These are phyloP conservation scores for Wilcoxina mikolae DNA, from an alignment of 495 filamentous ascomycete genomes.

Conservation along the genomic window DNA sequence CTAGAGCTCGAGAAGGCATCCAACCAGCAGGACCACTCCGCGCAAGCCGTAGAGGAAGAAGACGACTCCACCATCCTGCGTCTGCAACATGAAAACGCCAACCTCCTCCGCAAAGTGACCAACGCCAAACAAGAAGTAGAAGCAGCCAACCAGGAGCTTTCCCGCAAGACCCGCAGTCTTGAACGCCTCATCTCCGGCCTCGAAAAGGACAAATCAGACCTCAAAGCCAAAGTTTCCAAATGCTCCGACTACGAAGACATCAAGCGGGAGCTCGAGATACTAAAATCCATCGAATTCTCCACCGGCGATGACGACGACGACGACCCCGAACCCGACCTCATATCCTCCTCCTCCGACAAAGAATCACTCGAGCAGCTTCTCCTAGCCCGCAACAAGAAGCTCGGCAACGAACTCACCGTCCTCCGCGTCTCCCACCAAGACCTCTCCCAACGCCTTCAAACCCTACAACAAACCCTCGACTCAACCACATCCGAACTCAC, in stretches of 20 bases:
- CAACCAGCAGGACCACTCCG: conserved; percentile 41
- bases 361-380: conserved; percentile 83
- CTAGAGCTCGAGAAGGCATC: conserved; percentile 81
- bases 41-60: conserved; percentile 35
- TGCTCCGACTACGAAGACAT: conserved; percentile 94
- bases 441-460: conserved; percentile 63
- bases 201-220: conserved; percentile 51
- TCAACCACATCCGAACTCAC: conserved; percentile 74
- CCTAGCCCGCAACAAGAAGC: conserved; percentile 85
- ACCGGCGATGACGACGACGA: conserved; percentile 54
- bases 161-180: conserved; percentile 52
- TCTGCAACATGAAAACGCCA: conserved; percentile 80
- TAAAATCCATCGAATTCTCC: conserved; percentile 95
- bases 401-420: conserved; percentile 82
- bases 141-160: conserved; percentile 53
- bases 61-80: conserved; percentile 80
- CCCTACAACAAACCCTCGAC: conserved; percentile 68
- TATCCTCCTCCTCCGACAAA: conserved; percentile 31
- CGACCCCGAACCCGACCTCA: conserved; percentile 21
- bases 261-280: conserved; percentile 84
- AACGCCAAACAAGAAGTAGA: conserved; percentile 67
- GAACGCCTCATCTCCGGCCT: conserved; percentile 58
- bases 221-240: conserved; percentile 68
- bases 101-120: conserved; percentile 74
- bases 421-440: conserved; percentile 89